Evolutionary conservation across 306 rosid genomes (phyloP), one percentile per base, ranked within the genome.

Genomic region (Psophocarpus tetragonolobus): DNA sequence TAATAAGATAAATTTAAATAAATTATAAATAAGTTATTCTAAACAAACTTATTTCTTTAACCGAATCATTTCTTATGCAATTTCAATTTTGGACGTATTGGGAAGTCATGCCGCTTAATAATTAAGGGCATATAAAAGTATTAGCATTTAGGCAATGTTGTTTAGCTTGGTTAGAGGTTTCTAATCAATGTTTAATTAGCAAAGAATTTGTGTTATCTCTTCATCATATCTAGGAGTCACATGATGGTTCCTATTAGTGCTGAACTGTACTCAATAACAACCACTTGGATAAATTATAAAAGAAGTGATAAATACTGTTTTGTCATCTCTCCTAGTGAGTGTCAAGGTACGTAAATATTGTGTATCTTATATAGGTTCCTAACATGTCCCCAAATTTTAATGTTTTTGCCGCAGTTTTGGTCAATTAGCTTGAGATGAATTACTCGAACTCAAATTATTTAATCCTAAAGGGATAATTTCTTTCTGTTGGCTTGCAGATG

Each of bases 231-330:
- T 33, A 44, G 14, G 71, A 74, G 71, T 67, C 81, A 67, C 30
- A 30, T 29, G 79, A 73, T 50, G 70, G 14, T 81, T 74, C 65
- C 65, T 6, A 71, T 74, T 68, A 67, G 67, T 26, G 20, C 24
- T 18, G 44, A 79, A n/a, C 45, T 60, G 72, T 79, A 23, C 66
- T 71, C 56, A 41, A 33, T 7, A 17, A 11, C 50, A 17, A 11
- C 50, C 66, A 35, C 64, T 32, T 78, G 21, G 21, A 30, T 70
- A 24, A 69, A 80, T 71, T 35, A 71, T 38, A 29, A 71, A 71
- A 71, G 14, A 5, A 61, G 48, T 62, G 66, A 27, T 71, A 8
- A 47, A 8, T 62, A 56, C 29, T 27, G 20, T 63, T 73, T 8
- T 64, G 30, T 6, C 63, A 14, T 73, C 68, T 26, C 15, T 17